Conservation (phyloP, 352 stramenopile genomes). For the Globisporangium carolinianum region DNA sequence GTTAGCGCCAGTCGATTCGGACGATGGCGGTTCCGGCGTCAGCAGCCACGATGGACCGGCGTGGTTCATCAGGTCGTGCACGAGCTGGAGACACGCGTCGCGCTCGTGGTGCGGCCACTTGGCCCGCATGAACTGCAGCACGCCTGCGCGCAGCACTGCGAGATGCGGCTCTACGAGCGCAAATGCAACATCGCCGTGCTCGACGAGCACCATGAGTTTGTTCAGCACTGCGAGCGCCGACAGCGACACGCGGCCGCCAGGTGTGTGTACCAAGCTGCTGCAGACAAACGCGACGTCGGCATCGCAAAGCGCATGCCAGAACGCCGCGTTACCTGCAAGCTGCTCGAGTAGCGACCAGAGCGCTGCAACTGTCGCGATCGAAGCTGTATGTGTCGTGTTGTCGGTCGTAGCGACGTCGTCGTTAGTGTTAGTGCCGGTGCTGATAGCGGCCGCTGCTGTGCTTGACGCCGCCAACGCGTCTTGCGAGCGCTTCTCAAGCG, state of each 20-base stretch:
- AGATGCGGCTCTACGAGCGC: conserved; percentile 54
- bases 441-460: conserved; percentile 11
- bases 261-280: conserved; percentile 36
- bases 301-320: conserved; percentile 42
- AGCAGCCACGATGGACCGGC: conserved; percentile 59
- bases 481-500: conserved; percentile 30
- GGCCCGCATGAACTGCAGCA: conserved; percentile 52
- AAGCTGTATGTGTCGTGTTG: not conserved
- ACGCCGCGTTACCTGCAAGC: conserved; percentile 22
- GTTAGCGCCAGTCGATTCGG: conserved; percentile 16
- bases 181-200: conserved; percentile 26
- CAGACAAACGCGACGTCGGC: conserved; percentile 71
- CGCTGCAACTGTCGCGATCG: conserved; percentile 12
- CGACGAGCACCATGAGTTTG: conserved; percentile 44
- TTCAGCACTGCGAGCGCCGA: conserved; percentile 48
- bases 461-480: conserved; percentile 6
- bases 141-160: conserved; percentile 44
- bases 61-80: conserved; percentile 58
- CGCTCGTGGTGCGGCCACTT: conserved; percentile 73
- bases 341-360: conserved; percentile 44
- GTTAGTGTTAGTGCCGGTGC: too few species aligned
- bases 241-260: conserved; percentile 21
- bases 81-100: conserved; percentile 49
- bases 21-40: conserved; percentile 26
- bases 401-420: not conserved